These are phyloP conservation scores for Boletellus deceptivus DNA, from an alignment of 1,284 basidiomycete species.

Conservation along the genomic window DNA sequence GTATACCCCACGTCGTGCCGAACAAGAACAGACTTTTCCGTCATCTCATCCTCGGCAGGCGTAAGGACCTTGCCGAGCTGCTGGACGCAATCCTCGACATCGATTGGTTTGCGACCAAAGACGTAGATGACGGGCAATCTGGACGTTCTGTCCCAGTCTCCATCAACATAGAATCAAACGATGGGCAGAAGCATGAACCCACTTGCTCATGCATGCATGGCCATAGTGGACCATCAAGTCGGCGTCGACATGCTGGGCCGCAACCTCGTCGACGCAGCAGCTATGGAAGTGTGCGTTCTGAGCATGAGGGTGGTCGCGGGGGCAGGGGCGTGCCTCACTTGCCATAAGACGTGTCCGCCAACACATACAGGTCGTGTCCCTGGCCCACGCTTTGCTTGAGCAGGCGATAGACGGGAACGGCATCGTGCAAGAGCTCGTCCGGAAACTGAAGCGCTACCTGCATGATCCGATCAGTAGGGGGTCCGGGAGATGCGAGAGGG, in stretches of 20 bases:
- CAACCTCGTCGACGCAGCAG: constrained; percentile 97
- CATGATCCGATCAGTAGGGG: constrained; percentile 7
- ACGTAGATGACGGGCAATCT: constrained; percentile 84
- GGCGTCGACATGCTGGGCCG: constrained; percentile 91
- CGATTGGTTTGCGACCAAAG: constrained; percentile 67
- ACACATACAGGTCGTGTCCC: constrained; percentile 74
- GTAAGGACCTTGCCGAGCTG: constrained; percentile 41
- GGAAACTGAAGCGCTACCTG: constrained; percentile 95
- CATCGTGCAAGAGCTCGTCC: constrained; percentile 86
- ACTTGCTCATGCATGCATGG: constrained; percentile 93
- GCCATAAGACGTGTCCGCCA: constrained; percentile 97
- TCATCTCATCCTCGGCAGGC: constrained; percentile 1
- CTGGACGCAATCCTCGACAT: constrained; percentile 50
- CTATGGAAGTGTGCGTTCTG: constrained; percentile 39
- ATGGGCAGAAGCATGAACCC: constrained; percentile 29
- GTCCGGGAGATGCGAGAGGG: background rate
- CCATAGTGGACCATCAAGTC: constrained; percentile 95
- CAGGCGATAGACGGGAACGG: constrained; percentile 81
- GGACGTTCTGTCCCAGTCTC: constrained; percentile 53
- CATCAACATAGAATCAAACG: background rate
- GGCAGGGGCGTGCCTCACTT: constrained; percentile 51
- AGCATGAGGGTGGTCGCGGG: constrained; percentile 4
- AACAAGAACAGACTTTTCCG: constrained; percentile 44
- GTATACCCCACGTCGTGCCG: constrained; percentile 82
- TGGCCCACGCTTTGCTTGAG: constrained; percentile 57